These are phyloP conservation scores for Penicillium sp. DNA, from an alignment of 2,329 filamentous ascomycete genomes.

Conservation along the genomic window DNA sequence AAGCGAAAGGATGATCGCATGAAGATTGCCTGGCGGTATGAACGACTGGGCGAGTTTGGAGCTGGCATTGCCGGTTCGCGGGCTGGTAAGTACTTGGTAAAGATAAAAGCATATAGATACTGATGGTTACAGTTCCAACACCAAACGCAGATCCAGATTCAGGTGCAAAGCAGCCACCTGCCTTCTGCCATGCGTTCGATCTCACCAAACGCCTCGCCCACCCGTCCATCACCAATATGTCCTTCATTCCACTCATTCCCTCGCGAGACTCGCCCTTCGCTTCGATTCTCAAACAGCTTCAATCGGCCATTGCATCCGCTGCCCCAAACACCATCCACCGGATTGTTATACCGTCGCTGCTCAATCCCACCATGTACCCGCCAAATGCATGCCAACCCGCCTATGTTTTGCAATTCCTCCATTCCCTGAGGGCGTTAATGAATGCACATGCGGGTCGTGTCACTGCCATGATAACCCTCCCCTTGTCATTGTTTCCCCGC, in stretches of 20 bases:
- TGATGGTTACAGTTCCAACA: slow-evolving; percentile 17
- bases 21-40: slow-evolving; percentile 99
- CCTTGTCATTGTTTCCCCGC: slow-evolving; percentile 72
- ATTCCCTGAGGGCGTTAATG: slow-evolving; percentile 68
- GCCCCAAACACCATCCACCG: slow-evolving; percentile 64
- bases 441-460: slow-evolving; percentile 60
- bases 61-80: slow-evolving; percentile 49
- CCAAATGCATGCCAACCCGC: slow-evolving; percentile 63
- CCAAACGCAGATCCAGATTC: slow-evolving; percentile 40
- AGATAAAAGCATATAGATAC: slow-evolving; percentile 5
- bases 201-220: slow-evolving; percentile 60
- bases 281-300: slow-evolving; percentile 56
- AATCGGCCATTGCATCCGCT: slow-evolving; percentile 52
- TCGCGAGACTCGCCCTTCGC: slow-evolving; percentile 53
- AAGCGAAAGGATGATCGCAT: slow-evolving; percentile 63
- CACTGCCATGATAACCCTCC: slow-evolving; percentile 69
- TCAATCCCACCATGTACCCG: slow-evolving; percentile 81
- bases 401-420: slow-evolving; percentile 72
- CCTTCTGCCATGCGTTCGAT: slow-evolving; percentile 70
- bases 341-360: slow-evolving; percentile 73
- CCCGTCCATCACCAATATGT: slow-evolving; percentile 48
- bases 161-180: slow-evolving; percentile 29
- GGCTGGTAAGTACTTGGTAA: slow-evolving; percentile 48
- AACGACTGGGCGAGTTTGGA: slow-evolving; percentile 68
- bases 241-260: slow-evolving; percentile 46